Percentiles rank a stretch among this genome's conserved stretches.
phyloP scores from a whole-genome alignment of 1,284 basidiomycete genomes.

The Peniophora sp. region DNA sequence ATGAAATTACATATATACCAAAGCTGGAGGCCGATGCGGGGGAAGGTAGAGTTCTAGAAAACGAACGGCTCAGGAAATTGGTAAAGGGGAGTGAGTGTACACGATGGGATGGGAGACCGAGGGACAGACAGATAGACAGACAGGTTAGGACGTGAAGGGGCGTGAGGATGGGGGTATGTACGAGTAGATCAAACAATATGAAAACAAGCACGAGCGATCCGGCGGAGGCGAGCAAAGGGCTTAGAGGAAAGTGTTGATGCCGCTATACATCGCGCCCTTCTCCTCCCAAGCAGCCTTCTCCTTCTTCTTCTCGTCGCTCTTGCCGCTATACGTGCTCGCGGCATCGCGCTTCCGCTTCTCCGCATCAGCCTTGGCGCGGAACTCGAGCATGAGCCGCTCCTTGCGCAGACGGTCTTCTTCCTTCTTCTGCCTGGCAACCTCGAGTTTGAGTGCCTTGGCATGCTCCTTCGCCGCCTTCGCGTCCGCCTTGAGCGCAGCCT shows the following conservation, averaged over 20 bases:
- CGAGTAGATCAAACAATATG: background rate
- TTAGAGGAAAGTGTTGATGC: slow-evolving; percentile 3
- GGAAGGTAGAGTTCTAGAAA: too few species aligned
- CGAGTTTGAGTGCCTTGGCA: slow-evolving; percentile 28
- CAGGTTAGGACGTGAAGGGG: background rate
- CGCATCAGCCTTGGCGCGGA: slow-evolving; percentile 26
- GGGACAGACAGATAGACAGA: background rate
- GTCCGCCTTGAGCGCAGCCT: slow-evolving; percentile 9
- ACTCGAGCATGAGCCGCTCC: slow-evolving; percentile 34
- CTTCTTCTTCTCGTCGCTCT: slow-evolving; percentile 4
- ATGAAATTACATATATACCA: too few species aligned
- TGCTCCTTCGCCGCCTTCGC: slow-evolving; percentile 19
- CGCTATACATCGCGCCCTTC: slow-evolving; percentile 19
- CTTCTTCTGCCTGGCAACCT: slow-evolving; percentile 39
- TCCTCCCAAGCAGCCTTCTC: slow-evolving; percentile 11
- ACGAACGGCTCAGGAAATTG: slow-evolving; percentile 21
- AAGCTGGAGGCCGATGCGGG: too few species aligned
- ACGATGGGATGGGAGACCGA: background rate
- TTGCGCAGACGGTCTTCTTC: slow-evolving; percentile 31
- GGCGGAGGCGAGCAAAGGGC: background rate
- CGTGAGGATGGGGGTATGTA: background rate
- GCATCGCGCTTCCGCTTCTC: slow-evolving; percentile 21
- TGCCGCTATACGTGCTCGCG: slow-evolving; percentile 20
- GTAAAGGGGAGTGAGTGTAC: background rate
- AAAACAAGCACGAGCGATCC: background rate